Base-by-base conservation (phyloP, 1,284 basidiomycete species). In the Ceratobasidium sp. region DNA sequence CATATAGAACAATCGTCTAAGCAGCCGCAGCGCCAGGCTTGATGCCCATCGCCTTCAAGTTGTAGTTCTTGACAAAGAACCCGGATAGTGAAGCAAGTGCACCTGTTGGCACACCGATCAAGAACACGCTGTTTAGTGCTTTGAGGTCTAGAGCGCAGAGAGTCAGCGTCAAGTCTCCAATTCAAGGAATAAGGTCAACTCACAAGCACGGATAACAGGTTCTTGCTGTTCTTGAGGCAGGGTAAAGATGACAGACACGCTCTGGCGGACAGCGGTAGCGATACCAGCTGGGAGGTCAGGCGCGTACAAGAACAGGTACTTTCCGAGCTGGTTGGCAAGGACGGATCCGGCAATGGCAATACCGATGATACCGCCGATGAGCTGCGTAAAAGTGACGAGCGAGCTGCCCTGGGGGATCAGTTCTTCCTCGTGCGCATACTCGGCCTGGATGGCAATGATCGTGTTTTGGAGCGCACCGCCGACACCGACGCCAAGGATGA, bases 401-500 rank as follows among this genome's bases (percentile, higher is more conserved):
- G 82, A 82, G 9, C 84, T 84, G 0, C 83, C 83, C 76, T 80
- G 77, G 17, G 79, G 78, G 22, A 80, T 74, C 61, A 79, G 62
- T 7, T 76, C 79, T 9, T 77, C 62, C 32, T 79, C 76, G 70
- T 83, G 79, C 3, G 82, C 80, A 75, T 84, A 85, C 74, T 86
- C 85, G 1, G 85, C 85, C 78, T 86, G 85, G 2, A 86, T 83
- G 15, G 85, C 83, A 29, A 86, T 82, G 56, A 86, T 79, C 9
- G 82, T 81, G 76, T 84, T 84, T 78, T 82, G 81, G 25, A 82
- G 67, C 3, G 77, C 75, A 29, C 79, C 79, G 43, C 79, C 79
- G 40, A 79, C 49, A 49, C 79, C 79, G 4, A 79, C 51, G 54
- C 80, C 84, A n/a, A 85, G 80, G 34, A 87, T 80, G 76, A 87